Evolutionary conservation across 257 asterid species (phyloP), one percentile per base, ranked within the genome.

Genomic region (Ophiorrhiza pumila): DNA sequence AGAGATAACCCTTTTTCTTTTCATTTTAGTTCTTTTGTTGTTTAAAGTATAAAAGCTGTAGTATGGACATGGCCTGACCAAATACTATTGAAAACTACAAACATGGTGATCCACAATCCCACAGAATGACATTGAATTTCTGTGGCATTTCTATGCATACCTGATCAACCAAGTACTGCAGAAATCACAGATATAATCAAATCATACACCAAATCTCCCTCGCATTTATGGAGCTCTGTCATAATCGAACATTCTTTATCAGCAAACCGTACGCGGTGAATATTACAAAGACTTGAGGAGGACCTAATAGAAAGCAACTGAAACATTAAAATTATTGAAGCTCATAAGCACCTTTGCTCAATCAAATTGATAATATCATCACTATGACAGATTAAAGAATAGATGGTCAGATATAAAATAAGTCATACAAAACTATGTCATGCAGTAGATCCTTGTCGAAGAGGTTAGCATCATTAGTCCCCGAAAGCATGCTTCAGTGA

Each of bases 391-490:
- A 63, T 39, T 39, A 39, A 63, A 37, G 10, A 63, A 63, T 63
- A 20, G 14, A 39, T 39, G 13, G 49, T 39, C 49, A 39, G 68
- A 61, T 61, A 17, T 29, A 34, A 25, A 56, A 23, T 32, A 9
- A 56, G 27, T 56, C 25, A 22, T 63, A 63, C 50, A 63, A 39
- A 39, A 63, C 68, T 63, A 39, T 39, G 68, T 63, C 32, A 11
- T 39, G 46, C 46, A 18, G 67, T 61, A 61, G 45, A 61, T 61
- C 45, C 66, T 60, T 34, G 34, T 53, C 31, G 59, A 7, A n/a
- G 59, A 22, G 0, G 31, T 63, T 20, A 63, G 65, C 65, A 32
- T 59, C 50, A 2, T 32, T 62, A 35, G 29, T 13, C 46, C 45
- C 46, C 67, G 2, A 5, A 62, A 58, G n/a, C 46, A 15, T 61